Percentiles rank a stretch among this genome's conserved stretches.
Evolutionary conservation across 345 rosid genomes (phyloP).

Genomic region (Populus simonii): DNA sequence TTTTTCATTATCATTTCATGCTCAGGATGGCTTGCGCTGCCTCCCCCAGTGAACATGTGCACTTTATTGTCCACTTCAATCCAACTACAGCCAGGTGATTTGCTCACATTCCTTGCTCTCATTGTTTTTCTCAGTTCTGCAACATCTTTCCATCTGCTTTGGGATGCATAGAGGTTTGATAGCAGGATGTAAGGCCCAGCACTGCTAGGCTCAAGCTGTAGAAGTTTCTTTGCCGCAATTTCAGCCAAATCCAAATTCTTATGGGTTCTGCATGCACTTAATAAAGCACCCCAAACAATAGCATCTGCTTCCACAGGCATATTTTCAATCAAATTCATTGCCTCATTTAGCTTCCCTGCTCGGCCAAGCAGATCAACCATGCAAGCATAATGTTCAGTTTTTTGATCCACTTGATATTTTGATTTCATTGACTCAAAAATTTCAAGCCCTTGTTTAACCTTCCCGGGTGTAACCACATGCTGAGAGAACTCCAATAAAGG

Average conservation of each 20-base stretch:
- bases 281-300: conserved; percentile 70
- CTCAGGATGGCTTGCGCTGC: conserved; percentile 53
- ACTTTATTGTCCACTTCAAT: conserved; percentile 61
- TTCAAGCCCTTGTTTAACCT: conserved; percentile 56
- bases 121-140: conserved; percentile 51
- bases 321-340: conserved; percentile 54
- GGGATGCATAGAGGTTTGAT: conserved; percentile 68
- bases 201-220: conserved; percentile 60
- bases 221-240: conserved; percentile 64
- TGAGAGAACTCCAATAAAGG: conserved; percentile 70
- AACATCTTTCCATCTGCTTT: conserved; percentile 60
- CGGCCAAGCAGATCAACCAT: conserved; percentile 83
- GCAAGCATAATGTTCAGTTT: conserved; percentile 71
- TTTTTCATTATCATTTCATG: conserved; percentile 41
- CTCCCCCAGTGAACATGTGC: conserved; percentile 68
- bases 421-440: conserved; percentile 66
- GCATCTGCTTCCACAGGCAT: conserved; percentile 79
- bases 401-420: conserved; percentile 44
- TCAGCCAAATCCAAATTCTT: conserved; percentile 63
- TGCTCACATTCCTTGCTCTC: conserved; percentile 49
- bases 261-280: conserved; percentile 77
- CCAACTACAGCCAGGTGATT: conserved; percentile 86
- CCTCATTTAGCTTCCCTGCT: conserved; percentile 62
- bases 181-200: conserved; percentile 66
- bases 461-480: conserved; percentile 77